A percentile compares a stretch with the other conserved stretches of the same genome.
Conservation (phyloP, 2,329 filamentous ascomycete species). For the Fusarium pseudoanthophilum region DNA sequence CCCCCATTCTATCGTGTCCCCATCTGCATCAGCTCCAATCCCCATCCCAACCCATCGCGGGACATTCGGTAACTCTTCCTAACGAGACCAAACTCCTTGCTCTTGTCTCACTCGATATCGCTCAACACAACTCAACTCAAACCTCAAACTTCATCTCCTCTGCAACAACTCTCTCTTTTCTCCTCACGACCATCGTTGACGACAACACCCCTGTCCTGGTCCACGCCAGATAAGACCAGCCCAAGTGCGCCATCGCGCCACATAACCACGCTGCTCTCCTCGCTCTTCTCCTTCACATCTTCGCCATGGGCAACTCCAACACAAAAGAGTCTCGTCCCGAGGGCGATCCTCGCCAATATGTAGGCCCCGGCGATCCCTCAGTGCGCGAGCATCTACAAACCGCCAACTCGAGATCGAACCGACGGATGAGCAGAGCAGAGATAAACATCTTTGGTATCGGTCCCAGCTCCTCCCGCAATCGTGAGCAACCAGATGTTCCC, state of each 20-base stretch:
- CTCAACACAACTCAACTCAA: neutral
- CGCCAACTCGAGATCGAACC: constrained; percentile 35
- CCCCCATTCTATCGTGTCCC: neutral
- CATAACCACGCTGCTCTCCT: constrained; percentile 10
- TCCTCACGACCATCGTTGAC: neutral
- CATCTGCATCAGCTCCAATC: neutral
- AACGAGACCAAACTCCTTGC: constrained; percentile 28
- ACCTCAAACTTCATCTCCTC: constrained; percentile 1
- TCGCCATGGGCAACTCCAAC: constrained; percentile 53
- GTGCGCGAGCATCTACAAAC: constrained; percentile 39
- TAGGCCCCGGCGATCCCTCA: constrained; percentile 38
- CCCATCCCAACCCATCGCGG: constrained; percentile 24
- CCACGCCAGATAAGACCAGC: constrained; percentile 17
- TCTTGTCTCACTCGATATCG: constrained; percentile 15
- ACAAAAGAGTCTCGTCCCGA: constrained; percentile 54
- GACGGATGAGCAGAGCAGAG: constrained; percentile 56
- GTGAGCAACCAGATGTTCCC: constrained; percentile 55
- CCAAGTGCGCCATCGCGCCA: constrained; percentile 34
- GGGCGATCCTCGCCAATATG: constrained; percentile 37
- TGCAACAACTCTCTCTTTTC: neutral
- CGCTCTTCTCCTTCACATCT: constrained; percentile 13
- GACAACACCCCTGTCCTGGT: constrained; percentile 8
- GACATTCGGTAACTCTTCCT: constrained; percentile 35
- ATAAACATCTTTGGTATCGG: constrained; percentile 59
- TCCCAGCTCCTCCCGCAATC: constrained; percentile 52